A percentile compares a stretch with the other conserved stretches of the same genome.
Conservation (phyloP, 2,329 filamentous ascomycete species). For the Xylaria digitata region DNA sequence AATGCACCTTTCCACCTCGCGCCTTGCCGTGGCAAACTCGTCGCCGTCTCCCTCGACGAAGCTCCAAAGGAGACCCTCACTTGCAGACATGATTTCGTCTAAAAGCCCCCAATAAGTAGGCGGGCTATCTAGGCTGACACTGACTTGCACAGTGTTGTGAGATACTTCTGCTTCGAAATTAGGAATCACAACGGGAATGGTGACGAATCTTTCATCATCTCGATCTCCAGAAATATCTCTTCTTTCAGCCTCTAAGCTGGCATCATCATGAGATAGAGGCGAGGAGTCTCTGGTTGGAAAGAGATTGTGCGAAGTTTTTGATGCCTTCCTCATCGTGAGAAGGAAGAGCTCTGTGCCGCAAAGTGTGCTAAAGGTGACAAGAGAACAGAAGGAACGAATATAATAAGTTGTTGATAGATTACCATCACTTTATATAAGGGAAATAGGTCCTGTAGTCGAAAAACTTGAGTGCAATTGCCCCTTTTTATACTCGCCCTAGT, state of each 20-base stretch:
- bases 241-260: neutral
- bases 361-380: too few species aligned
- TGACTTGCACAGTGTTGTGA: neutral
- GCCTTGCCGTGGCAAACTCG: neutral
- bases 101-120: neutral
- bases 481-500: too few species aligned
- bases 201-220: neutral
- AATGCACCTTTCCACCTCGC: neutral
- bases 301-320: too few species aligned
- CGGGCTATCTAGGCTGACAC: neutral
- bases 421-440: too few species aligned
- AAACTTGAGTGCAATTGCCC: too few species aligned
- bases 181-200: neutral
- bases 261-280: too few species aligned
- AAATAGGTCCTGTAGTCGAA: too few species aligned
- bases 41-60: neutral
- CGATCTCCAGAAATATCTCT: neutral
- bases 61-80: neutral
- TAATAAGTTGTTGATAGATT: too few species aligned
- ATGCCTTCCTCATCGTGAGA: too few species aligned
- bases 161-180: neutral
- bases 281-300: too few species aligned
- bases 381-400: too few species aligned
- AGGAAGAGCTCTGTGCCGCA: too few species aligned
- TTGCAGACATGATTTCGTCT: neutral